phyloP scores from a whole-genome alignment of 1,284 basidiomycete species.

The Vanrija pseudolonga region DNA sequence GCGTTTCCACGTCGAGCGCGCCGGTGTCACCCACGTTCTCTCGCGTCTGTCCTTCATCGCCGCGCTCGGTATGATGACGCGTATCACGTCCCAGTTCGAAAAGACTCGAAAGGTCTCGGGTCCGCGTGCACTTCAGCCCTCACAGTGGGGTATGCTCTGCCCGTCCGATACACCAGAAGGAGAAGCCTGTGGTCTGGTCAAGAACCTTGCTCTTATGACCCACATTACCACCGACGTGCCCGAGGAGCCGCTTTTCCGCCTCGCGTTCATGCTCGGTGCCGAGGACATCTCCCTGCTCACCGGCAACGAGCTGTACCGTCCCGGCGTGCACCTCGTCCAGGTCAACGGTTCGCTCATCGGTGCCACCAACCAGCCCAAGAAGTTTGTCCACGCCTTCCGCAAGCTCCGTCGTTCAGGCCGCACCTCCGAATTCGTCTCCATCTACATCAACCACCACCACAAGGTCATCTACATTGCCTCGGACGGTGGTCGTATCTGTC shows the following conservation, averaged over 20 bases:
- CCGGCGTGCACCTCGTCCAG: constrained; percentile 89
- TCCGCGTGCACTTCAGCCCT: constrained; percentile 92
- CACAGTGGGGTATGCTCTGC: constrained; percentile 99
- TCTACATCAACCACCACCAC: constrained; percentile 97
- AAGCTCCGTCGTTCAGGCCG: constrained; percentile 85
- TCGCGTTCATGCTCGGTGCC: constrained; percentile 91
- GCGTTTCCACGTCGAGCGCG: constrained; percentile 99
- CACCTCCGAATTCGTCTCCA: constrained; percentile 93
- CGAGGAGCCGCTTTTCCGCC: constrained; percentile 84
- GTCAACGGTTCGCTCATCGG: constrained; percentile 97
- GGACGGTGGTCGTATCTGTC: constrained; percentile 96
- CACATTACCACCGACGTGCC: constrained; percentile 99
- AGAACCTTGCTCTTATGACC: constrained; percentile 98
- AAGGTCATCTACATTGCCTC: constrained; percentile 92
- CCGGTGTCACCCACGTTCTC: constrained; percentile 96
- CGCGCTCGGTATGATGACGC: constrained; percentile 99
- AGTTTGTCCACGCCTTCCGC: constrained; percentile 87
- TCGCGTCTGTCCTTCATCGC: constrained; percentile 94
- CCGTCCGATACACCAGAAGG: constrained; percentile 99
- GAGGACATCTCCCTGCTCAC: constrained; percentile 94
- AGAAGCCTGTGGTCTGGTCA: constrained; percentile 97
- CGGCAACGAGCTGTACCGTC: constrained; percentile 91
- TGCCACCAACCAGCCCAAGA: constrained; percentile 76
- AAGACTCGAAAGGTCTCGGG: constrained; percentile 99
- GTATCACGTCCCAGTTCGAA: constrained; percentile 98